Evolutionary conservation across 1,284 basidiomycete genomes (phyloP).

Genomic region (Cutaneotrichosporon cyanovorans): DNA sequence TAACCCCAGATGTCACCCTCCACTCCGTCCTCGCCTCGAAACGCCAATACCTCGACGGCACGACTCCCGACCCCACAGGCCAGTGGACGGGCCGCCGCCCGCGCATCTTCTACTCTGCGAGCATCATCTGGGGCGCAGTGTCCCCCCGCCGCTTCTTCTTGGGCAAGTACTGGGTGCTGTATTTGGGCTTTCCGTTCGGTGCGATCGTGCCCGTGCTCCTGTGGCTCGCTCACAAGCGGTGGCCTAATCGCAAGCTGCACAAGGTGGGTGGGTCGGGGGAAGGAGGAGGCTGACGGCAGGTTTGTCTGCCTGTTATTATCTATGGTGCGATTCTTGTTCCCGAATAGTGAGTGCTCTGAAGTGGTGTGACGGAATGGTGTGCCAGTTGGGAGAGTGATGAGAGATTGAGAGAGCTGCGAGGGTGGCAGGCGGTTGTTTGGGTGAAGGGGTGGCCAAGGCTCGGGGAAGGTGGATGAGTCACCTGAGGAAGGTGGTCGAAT

Average conservation of each 20-base stretch:
- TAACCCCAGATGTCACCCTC: constrained; percentile 43
- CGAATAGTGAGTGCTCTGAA: constrained; percentile 34
- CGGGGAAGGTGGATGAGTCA: no score
- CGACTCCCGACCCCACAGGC: constrained; percentile 46
- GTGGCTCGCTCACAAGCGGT: constrained; percentile 46
- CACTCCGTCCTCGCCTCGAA: constrained; percentile 43
- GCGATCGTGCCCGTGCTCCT: constrained; percentile 44
- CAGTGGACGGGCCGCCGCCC: constrained; percentile 46
- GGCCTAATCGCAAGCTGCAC: constrained; percentile 37
- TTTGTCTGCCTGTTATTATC: constrained; percentile 50
- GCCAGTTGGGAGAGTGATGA: no score
- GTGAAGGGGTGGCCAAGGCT: no score
- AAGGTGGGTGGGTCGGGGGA: constrained; percentile 22
- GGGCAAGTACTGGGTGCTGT: constrained; percentile 46
- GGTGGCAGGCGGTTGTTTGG: no score
- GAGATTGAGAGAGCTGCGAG: no score
- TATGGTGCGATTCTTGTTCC: constrained; percentile 46
- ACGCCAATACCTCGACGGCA: constrained; percentile 41
- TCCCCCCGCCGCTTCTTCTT: constrained; percentile 48
- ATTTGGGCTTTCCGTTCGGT: constrained; percentile 48
- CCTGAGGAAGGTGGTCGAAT: no score
- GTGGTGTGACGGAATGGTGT: no score
- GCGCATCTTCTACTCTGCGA: constrained; percentile 45
- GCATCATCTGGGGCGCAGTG: constrained; percentile 47
- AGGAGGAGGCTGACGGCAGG: constrained; percentile 19